Base-by-base conservation (phyloP, 2,329 filamentous ascomycete genomes). In the Podosphaera fusca region DNA sequence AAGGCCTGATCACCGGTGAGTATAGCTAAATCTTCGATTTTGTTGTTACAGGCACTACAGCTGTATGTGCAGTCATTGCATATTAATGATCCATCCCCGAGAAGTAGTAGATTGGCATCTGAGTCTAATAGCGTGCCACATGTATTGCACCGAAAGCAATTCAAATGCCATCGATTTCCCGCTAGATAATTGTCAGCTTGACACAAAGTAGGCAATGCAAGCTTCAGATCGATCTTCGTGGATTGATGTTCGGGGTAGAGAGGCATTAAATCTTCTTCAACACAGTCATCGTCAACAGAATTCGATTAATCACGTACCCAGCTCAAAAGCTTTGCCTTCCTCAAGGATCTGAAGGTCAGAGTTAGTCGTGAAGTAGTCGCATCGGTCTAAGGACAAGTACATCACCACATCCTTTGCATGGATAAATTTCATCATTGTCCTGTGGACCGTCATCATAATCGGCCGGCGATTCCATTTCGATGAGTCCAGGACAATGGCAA, bases 1-100 rank as follows among this genome's bases (percentile, higher is more conserved):
- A 95, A 98, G 50, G 92, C 92, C 72, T 98, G 90, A 67, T 98
- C 92, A 62, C 92, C 92, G 0, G 92, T 98, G 63, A 98, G 75
- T 69, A 98, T 98, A 61, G 92, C 92, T 60, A 96, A 76, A 68
- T 98, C 92, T 69, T 98, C 92, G 63, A 98, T 98, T 75, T 98
- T 98, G 74, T 94, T 90, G 59, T 82, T 82, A 71, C 92, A 98
- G 56, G 89, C 89, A 70, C 82, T 95, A 75, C 92, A 98, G 75
- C 89, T 95, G 70, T 98, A 98, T 56, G 92, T 96, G 74, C 92
- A 98, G 71, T 95, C 95, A 74, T 95, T 96, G 77, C 92, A 98
- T 64, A 98, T 96, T 63, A 98, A 80, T 21, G 90, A 96, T 62
- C 92, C 92, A 72, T 98, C 92, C 69, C 92, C 92, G 61, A 98